Conservation (phyloP, 345 rosid species). For the Aquilaria sinensis region DNA sequence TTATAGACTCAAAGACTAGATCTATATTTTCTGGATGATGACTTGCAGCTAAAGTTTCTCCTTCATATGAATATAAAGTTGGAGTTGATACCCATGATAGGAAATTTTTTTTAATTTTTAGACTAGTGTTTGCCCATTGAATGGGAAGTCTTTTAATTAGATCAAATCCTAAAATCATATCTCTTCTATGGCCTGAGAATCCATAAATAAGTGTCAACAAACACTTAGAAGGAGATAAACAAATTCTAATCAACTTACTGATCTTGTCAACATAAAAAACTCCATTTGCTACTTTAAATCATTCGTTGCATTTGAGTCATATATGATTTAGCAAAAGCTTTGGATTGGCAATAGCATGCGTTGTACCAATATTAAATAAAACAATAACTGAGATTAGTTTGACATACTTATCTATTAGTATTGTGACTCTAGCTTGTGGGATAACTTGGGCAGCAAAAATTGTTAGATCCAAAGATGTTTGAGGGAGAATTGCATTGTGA, state of each 20-base stretch:
- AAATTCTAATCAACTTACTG: no score
- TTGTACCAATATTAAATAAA: background rate
- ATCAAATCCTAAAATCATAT: background rate
- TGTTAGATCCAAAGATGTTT: no score
- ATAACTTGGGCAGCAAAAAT: no score
- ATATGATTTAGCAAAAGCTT: background rate
- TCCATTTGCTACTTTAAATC: background rate
- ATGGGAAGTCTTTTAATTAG: background rate
- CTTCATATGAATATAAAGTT: no score
- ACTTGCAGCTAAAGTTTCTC: background rate
- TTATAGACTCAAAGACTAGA: no score
- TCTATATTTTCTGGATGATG: background rate
- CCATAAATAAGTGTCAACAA: background rate
- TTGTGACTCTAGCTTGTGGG: no score
- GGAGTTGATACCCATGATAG: background rate
- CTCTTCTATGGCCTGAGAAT: background rate
- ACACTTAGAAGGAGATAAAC: no score
- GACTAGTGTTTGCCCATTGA: no score
- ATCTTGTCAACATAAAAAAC: no score
- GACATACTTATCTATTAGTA: no score
- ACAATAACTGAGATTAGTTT: background rate
- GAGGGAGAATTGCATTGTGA: background rate
- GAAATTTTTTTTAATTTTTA: no score
- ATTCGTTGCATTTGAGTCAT: no score
- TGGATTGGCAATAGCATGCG: background rate